Evolutionary conservation across 164 flowering plant species (phyloP).

Genomic region (Saururus chinensis): DNA sequence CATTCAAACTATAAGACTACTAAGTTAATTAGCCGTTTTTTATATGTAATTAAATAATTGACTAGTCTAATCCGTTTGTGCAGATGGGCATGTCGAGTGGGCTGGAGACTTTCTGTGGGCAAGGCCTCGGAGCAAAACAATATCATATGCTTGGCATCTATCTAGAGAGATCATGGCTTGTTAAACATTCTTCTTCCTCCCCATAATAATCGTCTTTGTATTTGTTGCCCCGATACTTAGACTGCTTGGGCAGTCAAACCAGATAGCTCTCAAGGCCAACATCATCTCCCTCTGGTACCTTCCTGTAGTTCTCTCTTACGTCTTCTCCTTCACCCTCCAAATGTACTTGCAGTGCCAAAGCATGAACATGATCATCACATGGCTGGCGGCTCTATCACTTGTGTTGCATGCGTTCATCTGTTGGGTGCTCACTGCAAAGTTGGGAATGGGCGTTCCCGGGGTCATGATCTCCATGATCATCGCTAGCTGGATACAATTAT

Average conservation of each 20-base stretch:
- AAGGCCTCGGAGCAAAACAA: slow-evolving; percentile 49
- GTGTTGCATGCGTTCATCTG: slow-evolving; percentile 29
- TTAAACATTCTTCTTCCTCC: slow-evolving; percentile 12
- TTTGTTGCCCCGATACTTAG: slow-evolving; percentile 29
- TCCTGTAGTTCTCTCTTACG: slow-evolving; percentile 24
- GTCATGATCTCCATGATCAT: slow-evolving; percentile 28
- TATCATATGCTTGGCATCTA: slow-evolving; percentile 55
- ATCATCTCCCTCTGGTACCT: slow-evolving; percentile 26
- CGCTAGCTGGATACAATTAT: slow-evolving; percentile 34
- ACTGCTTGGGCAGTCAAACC: slow-evolving; percentile 29
- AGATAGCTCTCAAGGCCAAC: slow-evolving; percentile 28
- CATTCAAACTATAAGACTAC: too few species aligned
- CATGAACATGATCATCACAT: slow-evolving; percentile 38
- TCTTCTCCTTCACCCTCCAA: slow-evolving; percentile 32
- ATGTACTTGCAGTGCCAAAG: slow-evolving; percentile 47
- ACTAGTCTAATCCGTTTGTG: not conserved
- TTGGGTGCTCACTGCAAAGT: slow-evolving; percentile 34
- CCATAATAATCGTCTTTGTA: slow-evolving; percentile 34
- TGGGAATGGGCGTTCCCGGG: slow-evolving; percentile 27
- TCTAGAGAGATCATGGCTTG: slow-evolving; percentile 57
- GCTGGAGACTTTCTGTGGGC: slow-evolving; percentile 60
- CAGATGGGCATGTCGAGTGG: slow-evolving; percentile 70
- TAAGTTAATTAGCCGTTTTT: too few species aligned
- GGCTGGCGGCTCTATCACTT: slow-evolving; percentile 27
- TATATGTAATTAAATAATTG: too few species aligned